Base-by-base conservation (phyloP, 192 early-diverging fungal genomes). In the Mortierella hygrophila region DNA sequence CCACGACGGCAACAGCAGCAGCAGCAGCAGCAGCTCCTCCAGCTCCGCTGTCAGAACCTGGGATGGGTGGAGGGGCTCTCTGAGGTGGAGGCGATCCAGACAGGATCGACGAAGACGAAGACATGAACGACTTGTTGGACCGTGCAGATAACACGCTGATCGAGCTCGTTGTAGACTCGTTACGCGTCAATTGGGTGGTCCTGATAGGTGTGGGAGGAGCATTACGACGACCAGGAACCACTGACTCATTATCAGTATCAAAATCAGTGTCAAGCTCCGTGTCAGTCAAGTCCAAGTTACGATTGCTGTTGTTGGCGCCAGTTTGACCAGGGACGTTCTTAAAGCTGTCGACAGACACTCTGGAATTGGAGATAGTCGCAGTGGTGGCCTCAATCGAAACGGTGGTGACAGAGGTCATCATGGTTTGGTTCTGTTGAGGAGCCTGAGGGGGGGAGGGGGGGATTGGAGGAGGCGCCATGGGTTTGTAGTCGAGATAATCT, bases 361-460 rank as follows among this genome's bases (percentile, higher is more conserved):
- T 79, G 26, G 84, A 77, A 54, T 76, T 86, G 13, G 72, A 76
- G 47, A 86, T 52, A 0, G 75, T 77, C 41, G 84, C 72, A 13
- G 79, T 86, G 10, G 84, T 35, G 46, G 84, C 84, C 32, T 86
- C 79, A 42, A 86, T 86, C 9, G 84, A 86, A 4, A 86, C 78
- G 1, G 78, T 86, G 2, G 79, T 86, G 26, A 86, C 55, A 11
- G 82, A 79, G 21, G 82, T 85, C 54, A 79, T 75, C 40, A 80
- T 16, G 6, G 84, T 75, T 35, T 77, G 79, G 49, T 47, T 60
- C 32, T 71, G 75, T 3, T 52, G 35, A 21, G 46, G 49, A 6
- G 72, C 60, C 15, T 71, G 42, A 13, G 84, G 74, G 40, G 84
- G 84, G 0, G 84, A 86, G 49, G 32, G 35, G 0, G 84, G 84